These are phyloP conservation scores for Calonectria henricotiae DNA, from an alignment of 2,329 filamentous ascomycete species.

Conservation along the genomic window DNA sequence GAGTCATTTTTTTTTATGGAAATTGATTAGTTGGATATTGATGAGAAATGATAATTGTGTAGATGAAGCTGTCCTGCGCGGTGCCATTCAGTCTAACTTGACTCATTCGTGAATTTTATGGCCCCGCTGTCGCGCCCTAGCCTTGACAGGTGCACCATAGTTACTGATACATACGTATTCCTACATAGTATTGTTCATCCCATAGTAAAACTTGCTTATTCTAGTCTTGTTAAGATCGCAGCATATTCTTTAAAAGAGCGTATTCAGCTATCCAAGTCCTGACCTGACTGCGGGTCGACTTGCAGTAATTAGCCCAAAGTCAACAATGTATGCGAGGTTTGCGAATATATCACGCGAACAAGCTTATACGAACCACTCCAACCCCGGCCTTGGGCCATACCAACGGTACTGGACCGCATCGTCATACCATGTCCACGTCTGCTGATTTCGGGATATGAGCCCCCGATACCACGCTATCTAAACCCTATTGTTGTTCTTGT, in stretches of 20 bases:
- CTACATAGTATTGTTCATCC: not conserved
- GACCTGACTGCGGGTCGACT: conserved; percentile 21
- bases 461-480: conserved; percentile 24
- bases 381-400: not conserved
- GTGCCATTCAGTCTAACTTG: not conserved
- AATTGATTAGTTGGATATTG: not conserved
- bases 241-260: not conserved
- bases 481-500: conserved; percentile 19
- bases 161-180: not conserved
- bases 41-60: not conserved
- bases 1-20: conserved; percentile 53
- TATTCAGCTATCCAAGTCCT: not conserved
- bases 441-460: conserved; percentile 37
- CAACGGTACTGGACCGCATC: not conserved
- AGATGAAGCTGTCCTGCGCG: not conserved
- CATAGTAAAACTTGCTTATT: not conserved
- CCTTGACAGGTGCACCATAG: conserved; percentile 1
- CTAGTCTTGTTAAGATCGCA: not conserved
- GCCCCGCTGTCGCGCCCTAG: conserved; percentile 25
- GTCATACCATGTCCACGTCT: conserved; percentile 1
- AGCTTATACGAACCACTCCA: conserved; percentile 6
- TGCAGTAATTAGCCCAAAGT: not conserved
- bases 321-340: conserved; percentile 1
- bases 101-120: not conserved
- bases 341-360: conserved; percentile 19